phyloP scores from a whole-genome alignment of 169 alveolate species.

The Babesia bovis region DNA sequence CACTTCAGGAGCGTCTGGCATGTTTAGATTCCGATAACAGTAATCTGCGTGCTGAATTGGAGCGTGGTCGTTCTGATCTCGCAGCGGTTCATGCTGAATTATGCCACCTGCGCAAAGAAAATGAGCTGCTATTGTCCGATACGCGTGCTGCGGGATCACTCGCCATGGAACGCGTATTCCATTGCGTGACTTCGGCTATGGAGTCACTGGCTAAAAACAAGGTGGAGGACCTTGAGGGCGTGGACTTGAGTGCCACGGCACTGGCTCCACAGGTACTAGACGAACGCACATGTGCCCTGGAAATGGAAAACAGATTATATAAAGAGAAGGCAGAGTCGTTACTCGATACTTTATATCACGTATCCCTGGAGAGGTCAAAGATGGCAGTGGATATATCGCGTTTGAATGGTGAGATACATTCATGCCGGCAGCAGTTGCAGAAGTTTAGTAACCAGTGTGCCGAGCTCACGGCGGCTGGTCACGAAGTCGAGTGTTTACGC shows the following conservation, averaged over 20 bases:
- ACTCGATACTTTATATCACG: constrained; percentile 5
- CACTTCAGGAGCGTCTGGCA: constrained; percentile 5
- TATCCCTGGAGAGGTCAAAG: constrained; percentile 28
- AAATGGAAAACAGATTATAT: constrained; percentile 43
- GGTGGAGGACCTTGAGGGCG: constrained; percentile 22
- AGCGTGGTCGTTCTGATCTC: background rate
- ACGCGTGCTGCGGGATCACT: constrained; percentile 8
- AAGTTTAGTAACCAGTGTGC: constrained; percentile 39
- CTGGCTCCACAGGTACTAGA: constrained; percentile 1
- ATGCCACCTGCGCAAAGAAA: constrained; percentile 2
- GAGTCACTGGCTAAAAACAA: background rate
- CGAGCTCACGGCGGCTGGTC: constrained; percentile 9
- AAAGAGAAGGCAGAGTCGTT: constrained; percentile 26
- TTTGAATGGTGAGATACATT: constrained; percentile 44
- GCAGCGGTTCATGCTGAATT: background rate
- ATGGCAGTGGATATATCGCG: constrained; percentile 32
- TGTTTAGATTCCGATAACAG: constrained; percentile 18
- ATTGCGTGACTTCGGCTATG: constrained; percentile 13
- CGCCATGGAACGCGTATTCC: constrained; percentile 14
- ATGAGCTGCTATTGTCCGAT: constrained; percentile 1
- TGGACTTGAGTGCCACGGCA: background rate
- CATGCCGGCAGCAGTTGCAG: constrained; percentile 35
- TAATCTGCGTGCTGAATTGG: constrained; percentile 13
- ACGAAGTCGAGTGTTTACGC: constrained; percentile 43
- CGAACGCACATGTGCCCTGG: constrained; percentile 17